These are phyloP conservation scores for Pichia eremophila DNA, from an alignment of 805 yeast genomes.

Conservation along the genomic window DNA sequence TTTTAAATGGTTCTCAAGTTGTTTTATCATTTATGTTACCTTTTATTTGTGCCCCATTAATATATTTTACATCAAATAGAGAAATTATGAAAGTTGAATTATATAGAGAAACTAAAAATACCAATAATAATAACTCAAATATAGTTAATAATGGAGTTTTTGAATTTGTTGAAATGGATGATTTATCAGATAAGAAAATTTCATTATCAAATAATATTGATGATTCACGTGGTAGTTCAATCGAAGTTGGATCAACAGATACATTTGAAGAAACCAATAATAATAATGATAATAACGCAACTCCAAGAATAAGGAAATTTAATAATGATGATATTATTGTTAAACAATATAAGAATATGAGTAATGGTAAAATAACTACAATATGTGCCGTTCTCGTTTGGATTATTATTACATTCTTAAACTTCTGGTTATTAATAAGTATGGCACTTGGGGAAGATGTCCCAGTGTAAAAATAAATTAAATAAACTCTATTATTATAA, in stretches of 20 bases:
- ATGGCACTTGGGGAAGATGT: constrained; percentile 28
- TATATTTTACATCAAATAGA: constrained; percentile 67
- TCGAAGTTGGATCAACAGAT: background rate
- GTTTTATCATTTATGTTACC: constrained; percentile 74
- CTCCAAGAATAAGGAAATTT: no score
- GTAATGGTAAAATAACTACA: constrained; percentile 52
- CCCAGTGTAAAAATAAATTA: constrained; percentile 7
- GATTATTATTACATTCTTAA: constrained; percentile 62
- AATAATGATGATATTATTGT: background rate
- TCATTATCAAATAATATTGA: background rate
- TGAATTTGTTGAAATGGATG: background rate
- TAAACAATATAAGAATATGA: constrained; percentile 45
- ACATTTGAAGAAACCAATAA: background rate
- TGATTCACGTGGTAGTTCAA: background rate
- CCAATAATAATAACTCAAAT: background rate
- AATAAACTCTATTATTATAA: background rate
- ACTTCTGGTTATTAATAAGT: constrained; percentile 51
- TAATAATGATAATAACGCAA: background rate
- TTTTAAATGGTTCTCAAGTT: constrained; percentile 76
- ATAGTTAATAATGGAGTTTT: no score
- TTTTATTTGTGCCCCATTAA: constrained; percentile 79
- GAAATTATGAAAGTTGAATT: constrained; percentile 25
- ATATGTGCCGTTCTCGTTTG: constrained; percentile 52
- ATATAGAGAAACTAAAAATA: background rate
- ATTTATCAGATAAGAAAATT: background rate